A percentile compares a stretch with the other conserved stretches of the same genome.
These are phyloP conservation scores for Tremella yokohamensis DNA, from an alignment of 768 basidiomycete species.

Conservation along the genomic window DNA sequence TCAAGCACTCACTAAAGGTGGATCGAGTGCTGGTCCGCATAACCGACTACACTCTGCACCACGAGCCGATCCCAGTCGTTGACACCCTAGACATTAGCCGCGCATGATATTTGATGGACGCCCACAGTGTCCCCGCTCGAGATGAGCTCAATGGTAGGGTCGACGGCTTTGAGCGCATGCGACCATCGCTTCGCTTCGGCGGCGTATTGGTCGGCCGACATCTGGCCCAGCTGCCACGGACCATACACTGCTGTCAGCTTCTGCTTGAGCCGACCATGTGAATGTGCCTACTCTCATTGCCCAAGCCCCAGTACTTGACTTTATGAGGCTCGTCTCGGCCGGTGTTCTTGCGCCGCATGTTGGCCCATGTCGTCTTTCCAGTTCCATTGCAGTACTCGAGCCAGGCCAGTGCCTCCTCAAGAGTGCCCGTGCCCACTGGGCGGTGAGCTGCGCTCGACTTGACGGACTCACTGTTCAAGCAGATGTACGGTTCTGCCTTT, in stretches of 20 bases:
- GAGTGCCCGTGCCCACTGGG: conserved; percentile 58
- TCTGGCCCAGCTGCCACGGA: conserved; percentile 56
- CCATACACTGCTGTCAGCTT: conserved; percentile 19
- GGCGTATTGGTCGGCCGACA: conserved; percentile 58
- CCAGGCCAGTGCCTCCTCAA: conserved; percentile 60
- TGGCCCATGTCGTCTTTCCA: conserved; percentile 55
- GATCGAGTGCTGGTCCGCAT: conserved; percentile 56
- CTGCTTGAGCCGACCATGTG: conserved; percentile 22
- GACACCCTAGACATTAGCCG: conserved; percentile 10
- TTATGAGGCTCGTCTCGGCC: conserved; percentile 58
- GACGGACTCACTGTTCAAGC: conserved; percentile 54
- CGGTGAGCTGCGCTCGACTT: not conserved
- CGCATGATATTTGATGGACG: no score
- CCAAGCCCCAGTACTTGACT: conserved; percentile 54
- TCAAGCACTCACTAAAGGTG: conserved; percentile 29
- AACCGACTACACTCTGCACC: conserved; percentile 30
- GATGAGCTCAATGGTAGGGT: conserved; percentile 58
- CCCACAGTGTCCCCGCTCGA: conserved; percentile 54
- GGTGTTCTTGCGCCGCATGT: conserved; percentile 57
- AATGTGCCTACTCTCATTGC: conserved; percentile 55
- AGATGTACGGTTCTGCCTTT: conserved; percentile 59
- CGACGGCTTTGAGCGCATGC: conserved; percentile 58
- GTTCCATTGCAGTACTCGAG: conserved; percentile 62
- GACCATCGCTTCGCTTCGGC: conserved; percentile 61
- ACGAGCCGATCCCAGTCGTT: conserved; percentile 51